Base-by-base conservation (phyloP, 2,329 filamentous ascomycete genomes). In the Chaetomium strumarium region DNA sequence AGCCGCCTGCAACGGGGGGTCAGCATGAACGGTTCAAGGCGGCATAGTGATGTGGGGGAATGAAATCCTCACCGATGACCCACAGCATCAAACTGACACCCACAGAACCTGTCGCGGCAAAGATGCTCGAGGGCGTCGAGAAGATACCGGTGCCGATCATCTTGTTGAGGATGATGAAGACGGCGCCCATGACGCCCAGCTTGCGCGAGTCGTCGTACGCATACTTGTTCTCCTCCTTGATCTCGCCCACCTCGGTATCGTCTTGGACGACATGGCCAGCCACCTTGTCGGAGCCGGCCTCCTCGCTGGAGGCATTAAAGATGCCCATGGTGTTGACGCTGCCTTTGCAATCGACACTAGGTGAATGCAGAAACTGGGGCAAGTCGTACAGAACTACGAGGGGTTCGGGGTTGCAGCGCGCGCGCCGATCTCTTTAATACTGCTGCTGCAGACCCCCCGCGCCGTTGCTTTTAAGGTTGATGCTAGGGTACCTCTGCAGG, bases 51-150 rank as follows among this genome's bases (percentile, higher is more conserved):
- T 24, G 38, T n/a, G 16, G 36, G n/a, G n/a, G n/a, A n/a, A 16
- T 29, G 14, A n/a, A n/a, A 20, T 41, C 24, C 56, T 57, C 53
- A 50, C 64, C 66, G 16, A 67, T 60, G 3, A 67, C 60, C 67
- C 67, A 69, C 10, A 69, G 60, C 41, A 75, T 67, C 43, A 75
- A 56, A 24, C 67, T 67, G 2, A 73, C 64, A 13, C 76, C 75
- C 19, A 80, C 76, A 2, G 76, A 79, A 31, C 76, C 75, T 0
- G 77, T 79, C 0, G 73, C 71, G 2, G 70, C 70, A 57, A 78
- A 77, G 55, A 80, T 76, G 49, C 71, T 69, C 0, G 77, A 78
- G 0, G 78, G 78, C 0, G 77, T 79, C 4, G 77, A 79, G 63
- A 80, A 81, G 57, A 80, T 66, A 39, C 64, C 65, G 2, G 64